Conservation (phyloP, 1,139 yeast species). For the Candida frijolesensis region DNA sequence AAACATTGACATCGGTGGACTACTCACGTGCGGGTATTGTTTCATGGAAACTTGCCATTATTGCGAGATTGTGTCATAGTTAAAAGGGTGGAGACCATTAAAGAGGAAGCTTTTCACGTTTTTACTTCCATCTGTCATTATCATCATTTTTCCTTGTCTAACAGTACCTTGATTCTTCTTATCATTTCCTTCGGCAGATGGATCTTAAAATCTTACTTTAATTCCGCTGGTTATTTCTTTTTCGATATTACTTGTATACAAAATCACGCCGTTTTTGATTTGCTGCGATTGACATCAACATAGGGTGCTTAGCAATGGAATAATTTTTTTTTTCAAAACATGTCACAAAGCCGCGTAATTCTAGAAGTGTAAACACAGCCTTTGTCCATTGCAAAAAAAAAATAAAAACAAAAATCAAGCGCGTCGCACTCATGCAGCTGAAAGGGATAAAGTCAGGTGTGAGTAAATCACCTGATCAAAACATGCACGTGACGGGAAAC, state of each 20-base stretch:
- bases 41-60: no score
- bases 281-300: background rate
- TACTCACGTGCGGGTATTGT: no score
- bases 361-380: slow-evolving; percentile 3
- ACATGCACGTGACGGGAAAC: background rate
- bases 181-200: no score
- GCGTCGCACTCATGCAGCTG: background rate
- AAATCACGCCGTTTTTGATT: background rate
- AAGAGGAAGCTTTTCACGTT: background rate
- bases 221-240: background rate
- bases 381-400: background rate
- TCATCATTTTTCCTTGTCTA: background rate
- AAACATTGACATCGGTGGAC: no score
- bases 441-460: background rate
- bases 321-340: background rate
- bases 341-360: slow-evolving; percentile 2
- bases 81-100: background rate
- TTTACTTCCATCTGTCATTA: background rate
- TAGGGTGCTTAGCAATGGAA: background rate
- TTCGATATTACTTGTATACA: background rate
- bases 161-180: no score
- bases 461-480: no score
- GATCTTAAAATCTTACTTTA: no score
- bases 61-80: background rate
- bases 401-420: background rate